A percentile compares a stretch with the other conserved stretches of the same genome.
These are phyloP conservation scores for Chlorella vulgaris DNA, from an alignment of 139 green algal species.

Conservation along the genomic window DNA sequence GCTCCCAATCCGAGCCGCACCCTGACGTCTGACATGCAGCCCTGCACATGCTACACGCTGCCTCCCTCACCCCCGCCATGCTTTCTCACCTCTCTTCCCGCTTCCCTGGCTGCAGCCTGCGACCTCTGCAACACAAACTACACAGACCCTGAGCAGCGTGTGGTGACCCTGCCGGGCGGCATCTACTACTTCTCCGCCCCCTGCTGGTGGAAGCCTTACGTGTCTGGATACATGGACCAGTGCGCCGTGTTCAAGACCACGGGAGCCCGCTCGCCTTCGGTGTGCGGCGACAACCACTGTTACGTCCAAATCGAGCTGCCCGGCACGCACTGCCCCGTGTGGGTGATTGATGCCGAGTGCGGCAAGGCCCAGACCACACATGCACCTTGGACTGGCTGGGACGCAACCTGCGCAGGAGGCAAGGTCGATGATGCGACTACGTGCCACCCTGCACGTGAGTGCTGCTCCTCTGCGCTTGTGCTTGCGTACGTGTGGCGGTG, in stretches of 20 bases:
- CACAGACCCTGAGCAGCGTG: neutral
- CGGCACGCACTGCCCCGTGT: neutral
- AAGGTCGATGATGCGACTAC: neutral
- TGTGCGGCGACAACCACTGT: neutral
- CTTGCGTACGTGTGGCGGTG: no score
- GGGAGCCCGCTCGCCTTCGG: neutral
- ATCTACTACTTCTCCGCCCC: neutral
- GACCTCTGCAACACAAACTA: neutral
- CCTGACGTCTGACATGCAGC: no score
- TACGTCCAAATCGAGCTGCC: neutral
- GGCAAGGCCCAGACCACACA: neutral
- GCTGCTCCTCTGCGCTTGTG: no score
- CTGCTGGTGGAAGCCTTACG: neutral
- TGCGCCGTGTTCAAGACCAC: neutral
- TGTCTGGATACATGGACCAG: neutral
- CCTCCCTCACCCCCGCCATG: neutral
- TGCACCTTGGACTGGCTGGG: neutral
- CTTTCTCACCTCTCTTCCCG: neutral
- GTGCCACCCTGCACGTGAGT: neutral
- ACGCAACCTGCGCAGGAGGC: neutral
- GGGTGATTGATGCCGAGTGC: neutral
- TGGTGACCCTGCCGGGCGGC: neutral
- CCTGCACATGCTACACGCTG: no score
- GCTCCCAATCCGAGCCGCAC: no score
- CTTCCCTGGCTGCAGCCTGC: neutral